Percentiles rank a stretch among this genome's conserved stretches.
These are phyloP conservation scores for Pseudogymnoascus sp. DNA, from an alignment of 2,329 filamentous ascomycete species.

Conservation along the genomic window DNA sequence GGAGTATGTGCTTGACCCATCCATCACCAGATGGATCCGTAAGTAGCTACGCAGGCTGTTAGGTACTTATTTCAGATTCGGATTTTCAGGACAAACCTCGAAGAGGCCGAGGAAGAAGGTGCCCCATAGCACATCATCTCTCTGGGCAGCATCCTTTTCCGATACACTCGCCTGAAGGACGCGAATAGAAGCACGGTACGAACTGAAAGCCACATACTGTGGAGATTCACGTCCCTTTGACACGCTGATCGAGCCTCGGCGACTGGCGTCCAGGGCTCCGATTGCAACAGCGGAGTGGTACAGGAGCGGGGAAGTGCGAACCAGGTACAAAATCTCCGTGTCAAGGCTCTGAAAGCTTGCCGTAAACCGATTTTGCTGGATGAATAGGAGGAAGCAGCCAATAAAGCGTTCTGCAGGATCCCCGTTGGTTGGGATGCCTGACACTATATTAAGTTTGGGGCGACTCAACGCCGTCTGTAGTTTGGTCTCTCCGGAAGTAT, in stretches of 20 bases:
- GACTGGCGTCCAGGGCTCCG: slow-evolving; percentile 18
- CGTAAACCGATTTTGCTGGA: slow-evolving; percentile 18
- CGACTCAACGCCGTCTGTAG: not conserved
- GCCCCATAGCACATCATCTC: slow-evolving; percentile 19
- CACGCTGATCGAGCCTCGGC: not conserved
- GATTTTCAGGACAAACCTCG: slow-evolving; percentile 13
- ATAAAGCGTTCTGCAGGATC: slow-evolving; percentile 5
- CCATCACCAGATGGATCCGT: slow-evolving; percentile 19
- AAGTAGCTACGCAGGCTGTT: slow-evolving; percentile 17
- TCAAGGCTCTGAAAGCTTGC: slow-evolving; percentile 13
- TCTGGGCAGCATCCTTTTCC: not conserved
- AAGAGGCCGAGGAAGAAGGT: slow-evolving; percentile 23
- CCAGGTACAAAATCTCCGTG: slow-evolving; percentile 10
- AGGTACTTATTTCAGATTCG: not conserved
- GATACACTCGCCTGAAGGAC: slow-evolving; percentile 13
- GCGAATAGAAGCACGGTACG: slow-evolving; percentile 16
- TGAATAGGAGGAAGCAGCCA: slow-evolving; percentile 18
- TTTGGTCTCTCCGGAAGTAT: not conserved
- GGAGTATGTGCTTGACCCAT: slow-evolving; percentile 22
- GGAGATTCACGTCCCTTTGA: slow-evolving; percentile 1
- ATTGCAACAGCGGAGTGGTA: slow-evolving; percentile 19
- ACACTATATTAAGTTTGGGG: not conserved
- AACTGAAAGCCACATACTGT: slow-evolving; percentile 14
- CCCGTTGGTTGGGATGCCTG: not conserved
- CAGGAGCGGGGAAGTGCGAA: slow-evolving; percentile 16